Evolutionary conservation across 2,329 filamentous ascomycete species (phyloP).

Genomic region (Ophiostoma populinum): DNA sequence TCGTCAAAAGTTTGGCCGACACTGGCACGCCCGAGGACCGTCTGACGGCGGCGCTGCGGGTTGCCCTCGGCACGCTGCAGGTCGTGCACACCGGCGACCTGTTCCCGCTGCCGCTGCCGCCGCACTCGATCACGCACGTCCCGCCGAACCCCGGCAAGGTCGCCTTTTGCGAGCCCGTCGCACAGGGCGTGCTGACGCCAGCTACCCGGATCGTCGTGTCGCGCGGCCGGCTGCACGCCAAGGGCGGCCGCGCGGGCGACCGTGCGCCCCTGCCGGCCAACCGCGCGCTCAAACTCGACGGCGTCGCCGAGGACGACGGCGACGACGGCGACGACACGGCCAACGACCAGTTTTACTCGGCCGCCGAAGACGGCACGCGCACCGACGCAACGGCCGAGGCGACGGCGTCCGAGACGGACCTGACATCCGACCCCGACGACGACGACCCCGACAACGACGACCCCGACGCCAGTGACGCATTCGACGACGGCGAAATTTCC

Average conservation of each 20-base stretch:
- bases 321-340: slow-evolving; percentile 63
- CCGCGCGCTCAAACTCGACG: slow-evolving; percentile 40
- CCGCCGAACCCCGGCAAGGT: slow-evolving; percentile 74
- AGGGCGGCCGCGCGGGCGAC: slow-evolving; percentile 18
- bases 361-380: slow-evolving; percentile 59
- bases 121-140: slow-evolving; percentile 75
- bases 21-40: slow-evolving; percentile 35
- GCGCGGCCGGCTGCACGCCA: slow-evolving; percentile 37
- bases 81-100: slow-evolving; percentile 76
- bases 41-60: slow-evolving; percentile 49
- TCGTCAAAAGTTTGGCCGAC: slow-evolving; percentile 23
- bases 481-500: slow-evolving; percentile 54
- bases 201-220: slow-evolving; percentile 73
- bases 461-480: slow-evolving; percentile 63
- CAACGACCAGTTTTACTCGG: slow-evolving; percentile 85
- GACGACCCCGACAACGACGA: slow-evolving; percentile 71
- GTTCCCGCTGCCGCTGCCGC: slow-evolving; percentile 56
- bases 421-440: slow-evolving; percentile 48
- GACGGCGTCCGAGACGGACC: slow-evolving; percentile 35
- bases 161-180: slow-evolving; percentile 83
- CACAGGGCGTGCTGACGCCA: slow-evolving; percentile 64
- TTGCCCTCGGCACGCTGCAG: slow-evolving; percentile 53
- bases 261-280: slow-evolving; percentile 28
- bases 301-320: slow-evolving; percentile 40
- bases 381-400: slow-evolving; percentile 32